Base-by-base conservation (phyloP, 352 stramenopile species). In the Thalassiosira hispida region DNA sequence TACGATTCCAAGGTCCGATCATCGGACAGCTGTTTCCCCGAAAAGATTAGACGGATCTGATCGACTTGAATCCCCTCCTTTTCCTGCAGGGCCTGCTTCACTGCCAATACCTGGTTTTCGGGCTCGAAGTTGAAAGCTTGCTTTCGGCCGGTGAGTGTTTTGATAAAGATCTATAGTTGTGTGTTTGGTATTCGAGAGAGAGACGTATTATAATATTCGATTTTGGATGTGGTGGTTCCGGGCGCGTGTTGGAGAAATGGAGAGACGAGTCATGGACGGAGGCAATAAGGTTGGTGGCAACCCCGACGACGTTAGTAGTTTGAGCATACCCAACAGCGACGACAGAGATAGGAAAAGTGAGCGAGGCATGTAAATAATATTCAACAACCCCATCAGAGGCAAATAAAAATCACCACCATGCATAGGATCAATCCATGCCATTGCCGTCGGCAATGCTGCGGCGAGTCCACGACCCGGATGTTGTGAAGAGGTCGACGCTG, bases 51-150 rank as follows among this genome's bases (percentile, higher is more conserved):
- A 88, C 96, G 91, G 74, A 97, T 96, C 77, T 96, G 94, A 81
- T 96, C 93, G 0, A 96, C 93, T 81, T 96, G 86, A 61, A 93
- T 91, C 44, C 97, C 97, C 86, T 99, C 97, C 86, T 99, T 99
- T 90, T 99, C 97, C 87, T 99, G 96, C 64, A 99, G 88, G 47
- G 95, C 93, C 82, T 98, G 96, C 89, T 99, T 99, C 61, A 99
- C 96, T 35, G 96, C 93, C 65, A 98, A 83, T 61, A 99, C 97
- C 91, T 98, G 83, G 69, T 94, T 91, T 66, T 91, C 88, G 25
- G 88, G 88, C 63, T 95, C 90, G 79, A 95, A 93, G 73, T 93
- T 94, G 63, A 92, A 92, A 16, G 88, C 88, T 73, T 95, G 90
- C 66, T 95, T 95, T 33, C 90, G 80, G 2, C 90, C 88, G 7